Base-by-base conservation (phyloP, 148 eudicot genomes). In the Vaccinium vitisidaea region DNA sequence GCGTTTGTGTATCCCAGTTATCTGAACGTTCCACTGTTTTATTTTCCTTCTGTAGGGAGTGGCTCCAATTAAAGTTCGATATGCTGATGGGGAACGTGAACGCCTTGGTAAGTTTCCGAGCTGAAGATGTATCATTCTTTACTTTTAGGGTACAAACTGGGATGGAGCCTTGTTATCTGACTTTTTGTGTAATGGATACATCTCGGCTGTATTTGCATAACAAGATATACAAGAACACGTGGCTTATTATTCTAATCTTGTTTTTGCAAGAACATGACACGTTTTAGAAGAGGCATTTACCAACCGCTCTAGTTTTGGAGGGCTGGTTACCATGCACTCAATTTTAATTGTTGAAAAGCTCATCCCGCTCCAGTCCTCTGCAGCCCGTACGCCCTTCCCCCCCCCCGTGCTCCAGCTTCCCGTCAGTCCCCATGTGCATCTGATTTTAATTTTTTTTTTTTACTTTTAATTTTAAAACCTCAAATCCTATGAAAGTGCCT, bases 51-150 rank as follows among this genome's bases (percentile, higher is more conserved):
- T 10, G 82, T 83, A 94, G 99, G 92, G 89, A 18, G 74, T 46
- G 81, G 76, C 55, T 80, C 93, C 98, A 74, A 56, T 96, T 61
- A 88, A 84, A 94, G 92, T 97, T 83, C 93, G 81, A 89, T 97
- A 93, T 90, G 99, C 99, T 79, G 95, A 90, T 63, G 89, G 88
- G 83, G 95, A 93, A 89, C 93, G 86, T 77, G 94, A 91, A 55
- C 98, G 98, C 19, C 86, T 88, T 86, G 95, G 99, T 93, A 88
- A 79, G 67, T 84, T 82, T 82, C 82, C 23, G 49, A 23, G 27
- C 50, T 76, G 30, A 75, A 48, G 65, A 75, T 63, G 30, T 32
- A 27, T 81, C 43, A 30, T 69, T 14, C 15, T 30, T 69, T 55
- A 27, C 18, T 30, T 27, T 69, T 69, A 1, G 6, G 18, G 52